Percentiles rank a stretch among this genome's conserved stretches.
Evolutionary conservation across 164 flowering plant genomes (phyloP).

Genomic region (Brasenia schreberi): DNA sequence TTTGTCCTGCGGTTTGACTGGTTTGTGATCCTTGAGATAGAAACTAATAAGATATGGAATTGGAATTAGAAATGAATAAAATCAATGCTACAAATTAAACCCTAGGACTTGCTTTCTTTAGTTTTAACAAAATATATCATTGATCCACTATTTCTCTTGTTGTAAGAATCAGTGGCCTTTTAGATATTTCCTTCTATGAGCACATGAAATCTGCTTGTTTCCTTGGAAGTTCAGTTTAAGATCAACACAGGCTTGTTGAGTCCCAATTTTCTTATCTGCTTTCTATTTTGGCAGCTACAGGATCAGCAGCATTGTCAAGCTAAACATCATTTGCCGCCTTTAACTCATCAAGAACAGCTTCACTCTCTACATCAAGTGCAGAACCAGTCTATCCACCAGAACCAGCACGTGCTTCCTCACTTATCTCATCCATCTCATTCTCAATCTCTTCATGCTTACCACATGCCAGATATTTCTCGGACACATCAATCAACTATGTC

Average conservation of each 20-base stretch:
- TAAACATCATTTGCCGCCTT: slow-evolving; percentile 53
- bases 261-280: neutral
- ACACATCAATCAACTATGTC: slow-evolving; percentile 44
- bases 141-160: no score
- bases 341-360: slow-evolving; percentile 59
- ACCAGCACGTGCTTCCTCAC: slow-evolving; percentile 31
- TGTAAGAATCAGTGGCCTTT: no score
- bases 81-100: no score
- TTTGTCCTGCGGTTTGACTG: no score
- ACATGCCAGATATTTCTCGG: slow-evolving; percentile 53
- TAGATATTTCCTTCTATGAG: no score
- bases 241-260: neutral
- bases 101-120: no score
- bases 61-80: no score
- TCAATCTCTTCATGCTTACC: slow-evolving; percentile 47
- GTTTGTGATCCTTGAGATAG: no score
- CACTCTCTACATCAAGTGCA: slow-evolving; percentile 54
- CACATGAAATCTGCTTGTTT: no score
- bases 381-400: slow-evolving; percentile 51
- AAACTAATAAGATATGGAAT: no score
- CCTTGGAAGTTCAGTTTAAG: no score
- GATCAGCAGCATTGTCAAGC: slow-evolving; percentile 45
- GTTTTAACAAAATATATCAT: no score
- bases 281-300: slow-evolving; percentile 27
- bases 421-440: slow-evolving; percentile 20